Conservation (phyloP, 768 basidiomycete genomes). For the Pulveroboletus sp. region DNA sequence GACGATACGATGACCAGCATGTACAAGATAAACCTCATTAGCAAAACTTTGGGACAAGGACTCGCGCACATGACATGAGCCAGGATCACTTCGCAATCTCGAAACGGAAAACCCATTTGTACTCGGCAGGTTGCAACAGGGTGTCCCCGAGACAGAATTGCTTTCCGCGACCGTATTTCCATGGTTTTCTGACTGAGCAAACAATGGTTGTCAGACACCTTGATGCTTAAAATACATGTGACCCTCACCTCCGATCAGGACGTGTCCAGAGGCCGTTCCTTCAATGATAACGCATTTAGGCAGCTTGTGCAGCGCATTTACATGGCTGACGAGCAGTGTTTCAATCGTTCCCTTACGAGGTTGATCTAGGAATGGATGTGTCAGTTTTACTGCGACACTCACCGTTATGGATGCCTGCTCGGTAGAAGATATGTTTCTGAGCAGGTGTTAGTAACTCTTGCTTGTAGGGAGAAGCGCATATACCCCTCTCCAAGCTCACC, state of each 20-base stretch:
- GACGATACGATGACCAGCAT: slow-evolving; percentile 1
- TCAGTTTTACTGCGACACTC: slow-evolving; percentile 1
- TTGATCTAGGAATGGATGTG: neutral
- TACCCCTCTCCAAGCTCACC: slow-evolving; percentile 14
- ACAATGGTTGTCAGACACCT: slow-evolving; percentile 4
- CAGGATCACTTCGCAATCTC: slow-evolving; percentile 4
- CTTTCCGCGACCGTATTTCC: slow-evolving; percentile 28
- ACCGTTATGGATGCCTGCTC: slow-evolving; percentile 20
- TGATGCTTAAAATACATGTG: neutral
- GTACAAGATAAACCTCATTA: neutral
- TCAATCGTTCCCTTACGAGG: slow-evolving; percentile 19
- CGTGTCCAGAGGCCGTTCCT: slow-evolving; percentile 12
- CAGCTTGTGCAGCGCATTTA: slow-evolving; percentile 9
- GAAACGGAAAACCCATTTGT: slow-evolving; percentile 27
- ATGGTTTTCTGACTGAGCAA: slow-evolving; percentile 20
- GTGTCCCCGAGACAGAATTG: slow-evolving; percentile 19
- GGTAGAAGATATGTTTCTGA: slow-evolving; percentile 4
- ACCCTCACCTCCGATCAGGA: slow-evolving; percentile 17
- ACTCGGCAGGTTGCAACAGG: slow-evolving; percentile 17
- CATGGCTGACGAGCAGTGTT: slow-evolving; percentile 21
- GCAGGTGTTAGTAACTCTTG: neutral
- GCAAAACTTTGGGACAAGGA: neutral
- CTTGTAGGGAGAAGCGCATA: slow-evolving; percentile 5
- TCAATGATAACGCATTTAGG: slow-evolving; percentile 14
- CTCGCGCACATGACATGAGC: neutral